Base-by-base conservation (phyloP, 1,139 yeast species). In the Saccharomyces hybrid region DNA sequence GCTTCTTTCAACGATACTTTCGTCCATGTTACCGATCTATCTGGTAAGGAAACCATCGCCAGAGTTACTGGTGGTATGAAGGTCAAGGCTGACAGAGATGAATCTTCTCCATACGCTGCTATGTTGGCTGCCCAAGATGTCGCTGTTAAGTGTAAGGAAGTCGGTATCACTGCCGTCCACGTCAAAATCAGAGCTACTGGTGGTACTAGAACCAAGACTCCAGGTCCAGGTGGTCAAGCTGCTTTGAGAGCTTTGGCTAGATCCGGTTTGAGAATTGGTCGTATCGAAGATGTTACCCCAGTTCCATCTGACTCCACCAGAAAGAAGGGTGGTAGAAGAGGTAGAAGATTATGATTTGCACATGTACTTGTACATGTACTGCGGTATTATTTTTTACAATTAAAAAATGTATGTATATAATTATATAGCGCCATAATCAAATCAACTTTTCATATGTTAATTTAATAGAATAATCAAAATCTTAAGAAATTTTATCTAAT, bases 301-400 rank as follows among this genome's bases (percentile, higher is more conserved):
- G 93, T 95, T 74, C 99, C 99, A 78, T 93, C 99, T 69, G 99
- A 95, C 81, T 91, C 98, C 74, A 95, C 99, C 79, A 95, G 99
- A 87, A 89, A 96, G 88, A 95, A 95, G 95, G 99, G 99, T 89
- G 99, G 99, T 88, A 95, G 99, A 85, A 91, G 99, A 87, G 99
- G 99, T 91, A 93, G 99, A 87, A 90, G 99, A 88, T 88, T 91
- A 82, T 91, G 84, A 84, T 73, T 72, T 64, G 8, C 11, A 11
- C 44, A 16, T 20, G 25, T 38, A 38, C 44, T 16, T 38, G 44
- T 38, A 38, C 44, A 4, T 38, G 44, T 38, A 38, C 11, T 38
- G 44, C 44, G 2, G 25, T 16, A 38, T 38, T 38, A 38, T 38
- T 38, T 38, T 34, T 38, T 38, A 38, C 44, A 38, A 16, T 20